Evolutionary conservation across 345 rosid genomes (phyloP).

Genomic region (Punica granatum): DNA sequence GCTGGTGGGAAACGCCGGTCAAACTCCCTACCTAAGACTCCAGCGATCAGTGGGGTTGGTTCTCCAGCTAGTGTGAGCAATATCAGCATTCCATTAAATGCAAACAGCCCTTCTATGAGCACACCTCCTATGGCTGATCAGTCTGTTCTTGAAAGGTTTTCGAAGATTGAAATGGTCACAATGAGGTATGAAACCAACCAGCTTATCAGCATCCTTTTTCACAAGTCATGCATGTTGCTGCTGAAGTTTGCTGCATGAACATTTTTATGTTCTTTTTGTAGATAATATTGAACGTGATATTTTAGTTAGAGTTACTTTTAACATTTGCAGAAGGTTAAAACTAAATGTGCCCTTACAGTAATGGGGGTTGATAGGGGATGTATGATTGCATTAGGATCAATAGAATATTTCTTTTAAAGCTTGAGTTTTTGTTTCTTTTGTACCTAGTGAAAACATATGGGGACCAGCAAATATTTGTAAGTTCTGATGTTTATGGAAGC

Average conservation of each 20-base stretch:
- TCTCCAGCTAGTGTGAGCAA: conserved; percentile 94
- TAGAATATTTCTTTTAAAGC: no score
- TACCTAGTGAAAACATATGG: background rate
- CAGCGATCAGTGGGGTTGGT: conserved; percentile 71
- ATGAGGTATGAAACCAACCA: conserved; percentile 41
- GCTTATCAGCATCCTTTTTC: background rate
- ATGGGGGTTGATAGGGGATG: background rate
- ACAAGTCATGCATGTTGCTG: background rate
- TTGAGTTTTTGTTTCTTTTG: background rate
- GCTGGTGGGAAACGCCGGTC: conserved; percentile 58
- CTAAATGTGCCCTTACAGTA: no score
- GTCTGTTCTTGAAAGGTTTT: conserved; percentile 62
- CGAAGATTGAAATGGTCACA: conserved; percentile 67
- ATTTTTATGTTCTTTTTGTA: background rate
- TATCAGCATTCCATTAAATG: conserved; percentile 50
- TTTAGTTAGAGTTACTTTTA: no score
- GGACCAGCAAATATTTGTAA: background rate
- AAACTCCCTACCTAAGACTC: conserved; percentile 66
- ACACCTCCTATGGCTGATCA: conserved; percentile 63
- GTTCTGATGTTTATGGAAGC: background rate
- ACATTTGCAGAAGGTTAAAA: no score
- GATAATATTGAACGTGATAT: background rate
- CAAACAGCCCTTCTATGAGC: conserved; percentile 78
- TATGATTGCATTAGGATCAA: no score
- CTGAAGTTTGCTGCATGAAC: background rate